phyloP scores from a whole-genome alignment of 139 green algal species.

The Chlorella ohadii region DNA sequence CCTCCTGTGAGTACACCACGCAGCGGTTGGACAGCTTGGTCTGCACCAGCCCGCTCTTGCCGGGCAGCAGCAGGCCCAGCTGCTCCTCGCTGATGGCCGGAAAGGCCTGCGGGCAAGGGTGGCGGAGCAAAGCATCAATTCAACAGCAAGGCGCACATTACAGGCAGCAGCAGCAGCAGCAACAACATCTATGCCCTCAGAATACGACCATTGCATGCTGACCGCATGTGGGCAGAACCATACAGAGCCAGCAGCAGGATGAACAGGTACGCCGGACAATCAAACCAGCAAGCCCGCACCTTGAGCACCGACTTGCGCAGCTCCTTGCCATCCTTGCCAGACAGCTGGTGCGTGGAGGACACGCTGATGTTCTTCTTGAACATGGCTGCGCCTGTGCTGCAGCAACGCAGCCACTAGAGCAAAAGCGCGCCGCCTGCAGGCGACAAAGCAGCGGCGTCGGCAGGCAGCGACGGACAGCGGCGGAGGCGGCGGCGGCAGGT shows the following conservation, averaged over 20 bases:
- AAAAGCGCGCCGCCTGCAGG: not conserved
- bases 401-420: not conserved
- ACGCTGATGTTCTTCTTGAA: conserved; percentile 52
- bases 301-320: conserved; percentile 18
- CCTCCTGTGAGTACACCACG: conserved; percentile 35
- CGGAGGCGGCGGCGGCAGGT: not conserved
- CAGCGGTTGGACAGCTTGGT: conserved; percentile 40
- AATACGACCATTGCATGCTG: no score
- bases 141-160: no score
- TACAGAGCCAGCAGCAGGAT: no score
- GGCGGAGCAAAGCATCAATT: no score
- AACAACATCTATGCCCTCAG: no score
- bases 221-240: no score
- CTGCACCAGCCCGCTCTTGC: conserved; percentile 19
- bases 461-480: not conserved
- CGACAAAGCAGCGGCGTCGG: not conserved
- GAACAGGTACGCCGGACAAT: no score
- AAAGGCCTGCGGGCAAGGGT: conserved; percentile 7
- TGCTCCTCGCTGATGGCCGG: conserved; percentile 29
- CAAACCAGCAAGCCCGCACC: not conserved
- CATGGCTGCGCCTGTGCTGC: conserved; percentile 9
- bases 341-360: conserved; percentile 29
- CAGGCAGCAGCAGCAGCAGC: no score
- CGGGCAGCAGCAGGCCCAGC: conserved; percentile 31
- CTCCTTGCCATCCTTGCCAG: conserved; percentile 50